A percentile compares a stretch with the other conserved stretches of the same genome.
Conservation (phyloP, 2,329 filamentous ascomycete species). For the Dactylellina leptospora region DNA sequence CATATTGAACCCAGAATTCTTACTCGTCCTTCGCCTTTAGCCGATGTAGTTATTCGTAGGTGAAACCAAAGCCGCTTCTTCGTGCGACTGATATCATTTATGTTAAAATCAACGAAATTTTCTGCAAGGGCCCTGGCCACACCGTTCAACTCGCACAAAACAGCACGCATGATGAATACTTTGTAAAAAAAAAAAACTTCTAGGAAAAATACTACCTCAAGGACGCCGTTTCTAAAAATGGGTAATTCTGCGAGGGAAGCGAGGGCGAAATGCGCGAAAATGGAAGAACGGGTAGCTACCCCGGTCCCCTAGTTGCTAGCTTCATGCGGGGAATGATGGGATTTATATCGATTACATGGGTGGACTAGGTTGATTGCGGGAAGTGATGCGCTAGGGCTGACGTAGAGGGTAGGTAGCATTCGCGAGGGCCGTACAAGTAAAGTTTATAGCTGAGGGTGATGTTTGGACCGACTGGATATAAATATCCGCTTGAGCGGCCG, state of each 20-base stretch:
- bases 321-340: slow-evolving; percentile 13
- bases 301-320: slow-evolving; percentile 7
- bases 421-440: neutral
- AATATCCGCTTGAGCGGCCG: neutral
- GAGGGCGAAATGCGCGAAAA: slow-evolving; percentile 10
- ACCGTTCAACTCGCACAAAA: neutral
- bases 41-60: neutral
- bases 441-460: neutral
- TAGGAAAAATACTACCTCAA: neutral
- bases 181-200: neutral
- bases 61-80: neutral
- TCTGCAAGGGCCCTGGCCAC: neutral
- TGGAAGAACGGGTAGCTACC: slow-evolving; percentile 15
- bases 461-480: neutral
- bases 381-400: slow-evolving; percentile 20
- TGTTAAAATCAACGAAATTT: no score
- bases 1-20: no score
- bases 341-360: no score
- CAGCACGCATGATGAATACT: neutral
- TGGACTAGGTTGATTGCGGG: slow-evolving; percentile 1
- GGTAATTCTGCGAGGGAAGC: slow-evolving; percentile 6
- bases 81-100: no score
- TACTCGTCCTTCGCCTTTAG: neutral
- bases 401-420: slow-evolving; percentile 45
- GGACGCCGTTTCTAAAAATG: slow-evolving; percentile 20